These are phyloP conservation scores for Capsaspora owczarzaki DNA, from an alignment of 78 protist genomes.

Conservation along the genomic window DNA sequence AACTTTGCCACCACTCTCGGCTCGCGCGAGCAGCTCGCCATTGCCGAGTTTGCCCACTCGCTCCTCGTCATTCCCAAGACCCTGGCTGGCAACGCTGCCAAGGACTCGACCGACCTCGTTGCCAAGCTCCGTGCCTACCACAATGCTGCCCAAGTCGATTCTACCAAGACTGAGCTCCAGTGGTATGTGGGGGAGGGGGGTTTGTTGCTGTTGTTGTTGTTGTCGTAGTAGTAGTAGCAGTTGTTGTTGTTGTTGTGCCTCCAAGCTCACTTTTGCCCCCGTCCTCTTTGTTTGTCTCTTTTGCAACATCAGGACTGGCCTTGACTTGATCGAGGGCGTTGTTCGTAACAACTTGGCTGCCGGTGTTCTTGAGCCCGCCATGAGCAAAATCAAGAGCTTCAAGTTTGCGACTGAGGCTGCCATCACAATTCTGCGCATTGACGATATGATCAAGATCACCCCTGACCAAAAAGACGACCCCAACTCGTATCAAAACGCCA, in stretches of 20 bases:
- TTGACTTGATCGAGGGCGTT: slow-evolving; percentile 67
- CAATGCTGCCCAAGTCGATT: slow-evolving; percentile 73
- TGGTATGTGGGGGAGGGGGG: not conserved
- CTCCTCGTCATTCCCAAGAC: slow-evolving; percentile 96
- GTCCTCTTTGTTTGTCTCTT: not conserved
- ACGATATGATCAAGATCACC: slow-evolving; percentile 81
- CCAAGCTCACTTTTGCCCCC: not conserved
- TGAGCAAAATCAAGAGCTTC: slow-evolving; percentile 87
- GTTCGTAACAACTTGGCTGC: slow-evolving; percentile 77
- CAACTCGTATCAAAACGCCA: slow-evolving; percentile 5
- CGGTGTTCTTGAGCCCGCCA: slow-evolving; percentile 98
- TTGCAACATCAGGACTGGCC: slow-evolving; percentile 36
- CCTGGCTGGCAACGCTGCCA: slow-evolving; percentile 93
- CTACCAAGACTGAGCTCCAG: slow-evolving; percentile 28
- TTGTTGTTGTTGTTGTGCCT: not conserved
- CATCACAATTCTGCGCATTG: slow-evolving; percentile 91
- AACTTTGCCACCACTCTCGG: slow-evolving; percentile 38
- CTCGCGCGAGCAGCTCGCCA: slow-evolving; percentile 94
- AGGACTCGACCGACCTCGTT: slow-evolving; percentile 95
- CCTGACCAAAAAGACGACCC: slow-evolving; percentile 3
- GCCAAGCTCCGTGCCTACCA: slow-evolving; percentile 92
- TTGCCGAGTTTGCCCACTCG: slow-evolving; percentile 95
- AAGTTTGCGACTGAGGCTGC: slow-evolving; percentile 99
- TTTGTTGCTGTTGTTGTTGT: too few species aligned
- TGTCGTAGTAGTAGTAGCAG: too few species aligned